These are phyloP conservation scores for Isoetes engelmannii DNA, from an alignment of 83 land plant species.

Conservation along the genomic window DNA sequence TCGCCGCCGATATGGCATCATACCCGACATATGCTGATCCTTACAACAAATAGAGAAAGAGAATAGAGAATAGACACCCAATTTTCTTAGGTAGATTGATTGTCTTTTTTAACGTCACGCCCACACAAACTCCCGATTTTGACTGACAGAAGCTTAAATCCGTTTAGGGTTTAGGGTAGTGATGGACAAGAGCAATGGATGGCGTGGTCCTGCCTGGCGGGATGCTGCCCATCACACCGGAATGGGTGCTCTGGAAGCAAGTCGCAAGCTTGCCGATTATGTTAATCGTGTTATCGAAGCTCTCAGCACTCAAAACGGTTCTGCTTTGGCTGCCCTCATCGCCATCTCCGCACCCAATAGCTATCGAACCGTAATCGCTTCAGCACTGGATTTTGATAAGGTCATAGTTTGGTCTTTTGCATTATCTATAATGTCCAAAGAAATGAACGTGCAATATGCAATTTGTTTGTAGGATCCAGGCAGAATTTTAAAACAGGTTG, in stretches of 20 bases:
- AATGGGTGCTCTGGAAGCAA: not conserved
- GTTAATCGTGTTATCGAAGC: not conserved
- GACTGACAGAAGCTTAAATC: not conserved
- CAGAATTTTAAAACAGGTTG: conserved; percentile 62
- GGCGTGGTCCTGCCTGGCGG: not conserved
- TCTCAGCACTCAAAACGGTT: conserved; percentile 6
- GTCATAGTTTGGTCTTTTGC: not conserved
- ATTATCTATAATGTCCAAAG: too few relatives aligned
- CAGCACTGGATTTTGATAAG: conserved; percentile 6
- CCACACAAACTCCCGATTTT: not conserved
- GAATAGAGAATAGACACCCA: too few relatives aligned
- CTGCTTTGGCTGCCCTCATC: conserved; percentile 3
- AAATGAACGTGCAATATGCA: not conserved
- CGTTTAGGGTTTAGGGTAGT: not conserved
- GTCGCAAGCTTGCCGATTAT: conserved; percentile 10
- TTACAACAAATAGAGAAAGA: too few relatives aligned
- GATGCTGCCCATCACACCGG: not conserved
- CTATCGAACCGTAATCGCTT: not conserved
- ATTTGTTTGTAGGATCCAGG: conserved; percentile 45
- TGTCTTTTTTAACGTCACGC: too few relatives aligned
- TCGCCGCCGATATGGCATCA: too few relatives aligned
- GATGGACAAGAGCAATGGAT: not conserved
- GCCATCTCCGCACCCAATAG: conserved; percentile 9
- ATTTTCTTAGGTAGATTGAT: too few relatives aligned
- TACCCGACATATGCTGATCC: too few relatives aligned